These are phyloP conservation scores for Fusarium domesticum DNA, from an alignment of 2,329 filamentous ascomycete genomes.

Conservation along the genomic window DNA sequence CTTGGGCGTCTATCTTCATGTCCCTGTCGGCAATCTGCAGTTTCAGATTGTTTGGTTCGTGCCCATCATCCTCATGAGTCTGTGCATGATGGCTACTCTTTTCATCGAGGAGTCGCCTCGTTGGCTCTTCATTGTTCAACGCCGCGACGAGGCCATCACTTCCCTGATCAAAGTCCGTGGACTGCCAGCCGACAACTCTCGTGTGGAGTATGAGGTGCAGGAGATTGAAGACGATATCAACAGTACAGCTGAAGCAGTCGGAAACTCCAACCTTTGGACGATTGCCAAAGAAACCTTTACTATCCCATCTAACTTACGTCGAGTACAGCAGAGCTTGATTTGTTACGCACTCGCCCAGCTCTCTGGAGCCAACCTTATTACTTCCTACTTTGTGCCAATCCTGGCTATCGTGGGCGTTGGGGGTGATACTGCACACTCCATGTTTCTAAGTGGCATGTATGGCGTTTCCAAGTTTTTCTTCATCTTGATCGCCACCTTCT, in stretches of 20 bases:
- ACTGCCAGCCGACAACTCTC: conserved; percentile 24
- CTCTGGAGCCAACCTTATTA: conserved; percentile 44
- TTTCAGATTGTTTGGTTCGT: conserved; percentile 30
- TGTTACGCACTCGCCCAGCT: conserved; percentile 42
- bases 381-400: conserved; percentile 43
- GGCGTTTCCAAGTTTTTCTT: conserved; percentile 42
- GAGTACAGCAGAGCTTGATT: conserved; percentile 38
- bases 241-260: conserved; percentile 14
- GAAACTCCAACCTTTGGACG: conserved; percentile 8
- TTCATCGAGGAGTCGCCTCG: conserved; percentile 37
- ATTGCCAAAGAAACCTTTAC: conserved; percentile 38
- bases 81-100: conserved; percentile 33
- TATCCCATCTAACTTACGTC: conserved; percentile 37
- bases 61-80: conserved; percentile 24
- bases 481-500: conserved; percentile 40
- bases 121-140: conserved; percentile 35
- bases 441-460: conserved; percentile 44
- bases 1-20: conserved; percentile 31
- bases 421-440: conserved; percentile 28
- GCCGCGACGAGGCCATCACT: conserved; percentile 26
- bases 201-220: conserved; percentile 26
- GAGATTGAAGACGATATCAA: conserved; percentile 32
- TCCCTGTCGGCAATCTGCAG: conserved; percentile 16
- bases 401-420: conserved; percentile 31
- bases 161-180: conserved; percentile 26